These are phyloP conservation scores for Polytrichum formosum DNA, from an alignment of 225 moss, liverwort and hornwort genomes.

Conservation along the genomic window DNA sequence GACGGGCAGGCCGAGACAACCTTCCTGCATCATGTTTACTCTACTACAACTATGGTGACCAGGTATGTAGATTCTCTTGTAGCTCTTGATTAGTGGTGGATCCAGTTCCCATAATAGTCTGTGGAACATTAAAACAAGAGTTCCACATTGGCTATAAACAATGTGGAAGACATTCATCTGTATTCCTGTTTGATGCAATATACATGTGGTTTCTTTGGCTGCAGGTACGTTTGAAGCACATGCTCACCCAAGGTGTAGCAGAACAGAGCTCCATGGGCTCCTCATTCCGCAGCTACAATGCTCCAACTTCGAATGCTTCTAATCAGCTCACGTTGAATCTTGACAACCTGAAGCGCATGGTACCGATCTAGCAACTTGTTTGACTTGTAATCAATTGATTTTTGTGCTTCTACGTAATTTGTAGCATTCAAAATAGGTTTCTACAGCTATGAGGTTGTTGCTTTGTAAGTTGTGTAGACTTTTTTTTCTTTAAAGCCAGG, in stretches of 20 bases:
- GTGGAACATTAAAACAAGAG: too few species aligned
- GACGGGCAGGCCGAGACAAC: conserved; percentile 95
- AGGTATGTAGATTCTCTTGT: conserved; percentile 43
- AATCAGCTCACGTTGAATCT: conserved; percentile 76
- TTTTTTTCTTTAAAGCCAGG: too few species aligned
- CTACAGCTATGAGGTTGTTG: too few species aligned
- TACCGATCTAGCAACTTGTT: conserved; percentile 7
- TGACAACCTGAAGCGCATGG: conserved; percentile 93
- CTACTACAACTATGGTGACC: conserved; percentile 90
- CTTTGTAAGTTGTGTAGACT: too few species aligned
- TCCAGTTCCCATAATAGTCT: too few species aligned
- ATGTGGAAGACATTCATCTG: too few species aligned
- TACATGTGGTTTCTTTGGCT: not conserved
- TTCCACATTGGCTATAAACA: too few species aligned
- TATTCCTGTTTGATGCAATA: too few species aligned
- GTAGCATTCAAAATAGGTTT: too few species aligned
- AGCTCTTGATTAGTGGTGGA: too few species aligned
- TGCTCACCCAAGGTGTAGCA: conserved; percentile 90
- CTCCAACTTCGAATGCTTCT: conserved; percentile 43
- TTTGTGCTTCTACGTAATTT: too few species aligned
- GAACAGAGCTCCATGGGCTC: conserved; percentile 69
- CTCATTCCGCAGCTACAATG: conserved; percentile 46
- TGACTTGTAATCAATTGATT: not conserved
- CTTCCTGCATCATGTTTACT: conserved; percentile 91
- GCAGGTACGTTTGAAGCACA: conserved; percentile 96